phyloP scores from a whole-genome alignment of 768 basidiomycete species.

The Auricularia cornea region DNA sequence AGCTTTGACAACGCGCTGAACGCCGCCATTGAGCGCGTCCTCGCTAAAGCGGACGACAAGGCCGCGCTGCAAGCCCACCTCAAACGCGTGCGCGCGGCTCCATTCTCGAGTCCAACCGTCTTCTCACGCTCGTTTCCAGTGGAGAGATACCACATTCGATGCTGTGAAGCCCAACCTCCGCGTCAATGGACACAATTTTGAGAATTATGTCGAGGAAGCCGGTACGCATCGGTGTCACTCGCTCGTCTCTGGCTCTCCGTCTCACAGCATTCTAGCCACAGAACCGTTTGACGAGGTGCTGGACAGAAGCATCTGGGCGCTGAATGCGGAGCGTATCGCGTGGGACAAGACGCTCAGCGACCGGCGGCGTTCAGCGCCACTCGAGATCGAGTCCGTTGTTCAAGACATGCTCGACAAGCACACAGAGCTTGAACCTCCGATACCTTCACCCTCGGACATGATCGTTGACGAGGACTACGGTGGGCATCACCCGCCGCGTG shows the following conservation, averaged over 20 bases:
- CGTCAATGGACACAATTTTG: slow-evolving; percentile 71
- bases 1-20: slow-evolving; percentile 43
- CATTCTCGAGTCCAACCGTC: no score
- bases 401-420: slow-evolving; percentile 25
- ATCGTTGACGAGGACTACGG: not conserved
- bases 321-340: slow-evolving; percentile 64
- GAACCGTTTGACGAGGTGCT: slow-evolving; percentile 84
- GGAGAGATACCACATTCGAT: slow-evolving; percentile 51
- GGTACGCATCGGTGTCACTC: not conserved
- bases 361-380: slow-evolving; percentile 55
- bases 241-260: not conserved
- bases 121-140: slow-evolving; percentile 31
- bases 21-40: slow-evolving; percentile 40
- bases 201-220: slow-evolving; percentile 44
- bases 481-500: not conserved
- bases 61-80: slow-evolving; percentile 42
- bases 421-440: not conserved
- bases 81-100: slow-evolving; percentile 41
- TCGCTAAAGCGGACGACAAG: slow-evolving; percentile 27
- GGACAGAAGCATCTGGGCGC: slow-evolving; percentile 72
- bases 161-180: slow-evolving; percentile 65
- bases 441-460: not conserved
- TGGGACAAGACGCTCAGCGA: slow-evolving; percentile 68
- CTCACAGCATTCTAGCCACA: slow-evolving; percentile 36
- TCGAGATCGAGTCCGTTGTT: slow-evolving; percentile 38